Percentiles rank a stretch among this genome's conserved stretches.
Evolutionary conservation across 2,329 filamentous ascomycete species (phyloP).

Genomic region (Bipolaris bicolor): DNA sequence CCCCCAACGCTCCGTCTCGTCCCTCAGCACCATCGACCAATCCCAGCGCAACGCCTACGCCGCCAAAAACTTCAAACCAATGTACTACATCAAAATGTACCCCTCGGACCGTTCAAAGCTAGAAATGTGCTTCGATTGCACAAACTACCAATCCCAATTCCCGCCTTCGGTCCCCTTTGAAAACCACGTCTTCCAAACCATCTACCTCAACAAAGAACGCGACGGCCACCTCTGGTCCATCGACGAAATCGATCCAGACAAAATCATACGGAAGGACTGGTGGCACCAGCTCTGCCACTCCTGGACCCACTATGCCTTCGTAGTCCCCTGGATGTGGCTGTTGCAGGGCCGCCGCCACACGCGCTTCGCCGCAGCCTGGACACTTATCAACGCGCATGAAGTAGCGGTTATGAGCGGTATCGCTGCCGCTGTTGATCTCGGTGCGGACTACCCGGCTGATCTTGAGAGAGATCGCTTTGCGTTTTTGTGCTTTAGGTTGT

Average conservation of each 20-base stretch:
- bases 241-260: conserved; percentile 63
- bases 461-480: conserved; percentile 68
- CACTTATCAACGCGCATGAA: conserved; percentile 72
- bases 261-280: conserved; percentile 69
- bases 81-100: conserved; percentile 71
- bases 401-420: conserved; percentile 74
- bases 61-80: conserved; percentile 63
- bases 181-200: conserved; percentile 73
- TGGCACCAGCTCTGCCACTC: conserved; percentile 71
- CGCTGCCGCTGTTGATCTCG: conserved; percentile 71
- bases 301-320: conserved; percentile 68
- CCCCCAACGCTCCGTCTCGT: conserved; percentile 52
- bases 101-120: conserved; percentile 60
- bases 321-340: conserved; percentile 75
- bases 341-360: conserved; percentile 70
- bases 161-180: conserved; percentile 60
- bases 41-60: conserved; percentile 53
- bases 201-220: conserved; percentile 66
- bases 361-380: conserved; percentile 70
- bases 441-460: conserved; percentile 68
- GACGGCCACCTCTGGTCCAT: conserved; percentile 64
- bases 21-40: conserved; percentile 52
- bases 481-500: conserved; percentile 65
- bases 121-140: conserved; percentile 73
- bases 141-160: conserved; percentile 77